Conservation (phyloP, 148 eudicot species). For the Rhododendron molle region DNA sequence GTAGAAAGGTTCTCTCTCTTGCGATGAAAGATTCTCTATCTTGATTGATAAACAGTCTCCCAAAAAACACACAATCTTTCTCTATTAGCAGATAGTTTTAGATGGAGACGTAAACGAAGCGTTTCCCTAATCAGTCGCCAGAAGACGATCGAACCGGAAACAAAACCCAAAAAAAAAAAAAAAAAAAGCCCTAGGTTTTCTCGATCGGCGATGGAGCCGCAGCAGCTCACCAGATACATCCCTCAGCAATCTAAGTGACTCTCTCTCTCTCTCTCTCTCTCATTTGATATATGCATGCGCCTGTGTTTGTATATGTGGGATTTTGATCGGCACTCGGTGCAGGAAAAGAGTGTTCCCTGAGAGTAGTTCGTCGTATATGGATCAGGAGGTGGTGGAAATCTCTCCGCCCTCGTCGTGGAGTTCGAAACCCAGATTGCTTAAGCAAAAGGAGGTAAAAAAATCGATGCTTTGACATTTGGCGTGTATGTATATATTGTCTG, state of each 20-base stretch:
- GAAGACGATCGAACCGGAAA: not conserved
- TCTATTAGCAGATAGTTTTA: not conserved
- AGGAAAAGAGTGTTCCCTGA: conserved; percentile 47
- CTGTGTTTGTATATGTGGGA: not conserved
- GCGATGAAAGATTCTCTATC: not conserved
- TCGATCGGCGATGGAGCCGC: conserved; percentile 34
- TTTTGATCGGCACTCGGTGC: conserved; percentile 12
- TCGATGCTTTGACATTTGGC: not conserved
- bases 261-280: conserved; percentile 9
- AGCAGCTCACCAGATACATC: conserved; percentile 31
- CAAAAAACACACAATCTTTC: not conserved
- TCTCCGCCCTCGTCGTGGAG: conserved; percentile 30
- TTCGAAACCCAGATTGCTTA: conserved; percentile 30
- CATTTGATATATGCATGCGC: not conserved
- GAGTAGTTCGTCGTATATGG: conserved; percentile 30
- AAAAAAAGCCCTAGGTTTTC: not conserved
- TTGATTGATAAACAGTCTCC: not conserved
- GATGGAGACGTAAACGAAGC: conserved; percentile 9
- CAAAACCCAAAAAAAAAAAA: not conserved
- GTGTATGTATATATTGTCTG: not conserved
- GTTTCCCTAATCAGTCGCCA: not conserved
- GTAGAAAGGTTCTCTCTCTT: not conserved
- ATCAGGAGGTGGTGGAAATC: conserved; percentile 51
- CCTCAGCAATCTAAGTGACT: conserved; percentile 41
- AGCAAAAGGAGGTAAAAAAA: conserved; percentile 38